phyloP scores from a whole-genome alignment of 192 early-diverging fungal species.

The Chytriomyces sp. region DNA sequence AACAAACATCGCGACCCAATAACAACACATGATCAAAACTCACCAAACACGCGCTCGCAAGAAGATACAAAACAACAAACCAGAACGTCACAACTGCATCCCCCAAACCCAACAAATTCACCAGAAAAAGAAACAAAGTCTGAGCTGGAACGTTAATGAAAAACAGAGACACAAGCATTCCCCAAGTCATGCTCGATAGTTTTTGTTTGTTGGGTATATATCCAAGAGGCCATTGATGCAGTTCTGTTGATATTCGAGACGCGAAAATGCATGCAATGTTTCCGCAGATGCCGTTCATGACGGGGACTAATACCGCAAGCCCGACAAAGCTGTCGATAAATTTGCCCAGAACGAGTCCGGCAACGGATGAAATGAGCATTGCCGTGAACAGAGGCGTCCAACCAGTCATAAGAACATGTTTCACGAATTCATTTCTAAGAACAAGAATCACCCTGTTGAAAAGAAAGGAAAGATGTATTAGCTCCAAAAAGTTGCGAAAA shows the following conservation, averaged over 20 bases:
- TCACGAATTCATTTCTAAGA: slow-evolving; percentile 54
- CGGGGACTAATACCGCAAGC: slow-evolving; percentile 70
- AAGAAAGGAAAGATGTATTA: background rate
- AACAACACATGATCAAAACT: too few species aligned
- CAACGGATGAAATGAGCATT: slow-evolving; percentile 68
- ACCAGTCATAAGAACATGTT: slow-evolving; percentile 67
- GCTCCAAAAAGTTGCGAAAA: background rate
- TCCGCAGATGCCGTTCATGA: slow-evolving; percentile 62
- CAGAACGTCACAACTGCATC: slow-evolving; percentile 5
- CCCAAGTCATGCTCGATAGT: slow-evolving; percentile 17
- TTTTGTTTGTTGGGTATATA: background rate
- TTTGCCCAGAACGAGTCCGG: slow-evolving; percentile 69
- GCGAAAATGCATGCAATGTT: slow-evolving; percentile 46
- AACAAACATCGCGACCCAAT: too few species aligned
- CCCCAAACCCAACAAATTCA: slow-evolving; percentile 31
- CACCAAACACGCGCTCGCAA: slow-evolving; percentile 5
- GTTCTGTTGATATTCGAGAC: slow-evolving; percentile 38
- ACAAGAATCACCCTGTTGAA: slow-evolving; percentile 34
- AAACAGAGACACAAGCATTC: slow-evolving; percentile 28
- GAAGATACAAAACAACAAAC: slow-evolving; percentile 19
- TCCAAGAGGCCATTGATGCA: slow-evolving; percentile 36
- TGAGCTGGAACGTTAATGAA: slow-evolving; percentile 35
- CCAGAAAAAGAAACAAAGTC: slow-evolving; percentile 31
- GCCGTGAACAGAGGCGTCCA: slow-evolving; percentile 80
- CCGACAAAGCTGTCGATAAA: slow-evolving; percentile 71